Evolutionary conservation across 2,329 filamentous ascomycete genomes (phyloP), one percentile per base, ranked within the genome.

Genomic region (Fusarium mexicanum): DNA sequence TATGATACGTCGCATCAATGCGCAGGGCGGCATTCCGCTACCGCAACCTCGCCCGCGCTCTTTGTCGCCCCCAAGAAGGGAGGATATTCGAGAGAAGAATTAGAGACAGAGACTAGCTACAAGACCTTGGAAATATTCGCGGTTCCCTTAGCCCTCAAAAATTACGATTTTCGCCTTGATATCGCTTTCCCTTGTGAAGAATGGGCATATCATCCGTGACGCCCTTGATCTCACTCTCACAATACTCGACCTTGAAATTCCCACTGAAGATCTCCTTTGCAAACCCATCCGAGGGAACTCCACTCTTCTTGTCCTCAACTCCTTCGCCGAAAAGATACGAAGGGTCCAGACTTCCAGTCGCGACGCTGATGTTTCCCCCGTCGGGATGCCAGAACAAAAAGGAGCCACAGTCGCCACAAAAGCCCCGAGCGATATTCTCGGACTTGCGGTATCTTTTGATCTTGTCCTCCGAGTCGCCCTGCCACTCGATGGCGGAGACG

Each of bases 321-420:
- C 47, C 53, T 14, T 55, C 41, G 1, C 66, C 67, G 1, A 65
- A 20, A 5, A 70, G 33, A 29, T 70, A 70, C 3, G 9, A 13
- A 26, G 67, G 35, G 31, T 70, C 66, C 17, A 70, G n/a, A 2
- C 67, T 70, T n/a, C 67, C 67, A 17, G 33, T 50, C 1, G 60
- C 51, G n/a, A 70, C 20, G 11, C 66, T 70, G 5, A 70, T 46
- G 11, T 40, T 24, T 20, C 44, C 2, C 8, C 66, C 60, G 1
- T 64, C 31, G 2, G 60, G 67, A 9, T 60, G 53, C 67, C 67
- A 70, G 24, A 65, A 70, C 4, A 70, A 33, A 31, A 70, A 70
- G 1, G 67, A 70, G 2, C 66, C 67, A 1, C 67, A 70, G 6
- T 53, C 54, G 5, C 43, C 14, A 5, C 67, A 70, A 4, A 70